These are phyloP conservation scores for Lactarius deliciosus DNA, from an alignment of 768 basidiomycete genomes.

Conservation along the genomic window DNA sequence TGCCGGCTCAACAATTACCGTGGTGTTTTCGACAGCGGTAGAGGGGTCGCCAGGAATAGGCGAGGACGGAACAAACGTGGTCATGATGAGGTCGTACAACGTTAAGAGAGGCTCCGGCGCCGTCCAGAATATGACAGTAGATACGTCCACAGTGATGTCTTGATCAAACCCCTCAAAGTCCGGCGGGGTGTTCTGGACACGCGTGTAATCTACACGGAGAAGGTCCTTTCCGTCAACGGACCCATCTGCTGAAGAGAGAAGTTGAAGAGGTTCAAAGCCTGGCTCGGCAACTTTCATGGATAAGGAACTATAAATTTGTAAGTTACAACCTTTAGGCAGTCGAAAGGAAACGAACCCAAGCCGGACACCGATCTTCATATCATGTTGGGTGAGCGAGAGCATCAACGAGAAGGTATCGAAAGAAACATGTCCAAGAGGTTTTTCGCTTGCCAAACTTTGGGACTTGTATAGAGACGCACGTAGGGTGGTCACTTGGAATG, in stretches of 20 bases:
- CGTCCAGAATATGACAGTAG: constrained; percentile 85
- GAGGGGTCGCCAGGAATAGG: constrained; percentile 20
- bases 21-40: constrained; percentile 3
- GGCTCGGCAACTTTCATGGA: constrained; percentile 71
- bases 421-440: constrained; percentile 71
- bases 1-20: constrained; percentile 2
- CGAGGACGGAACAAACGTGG: constrained; percentile 76
- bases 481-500: constrained; percentile 84
- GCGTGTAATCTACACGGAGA: constrained; percentile 72
- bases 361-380: constrained; percentile 83
- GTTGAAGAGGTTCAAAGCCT: constrained; percentile 50
- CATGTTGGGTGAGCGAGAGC: constrained; percentile 75
- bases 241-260: constrained; percentile 60
- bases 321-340: constrained; percentile 21
- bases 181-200: constrained; percentile 81
- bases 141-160: constrained; percentile 80
- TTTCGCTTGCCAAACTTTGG: constrained; percentile 59
- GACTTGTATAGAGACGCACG: constrained; percentile 78
- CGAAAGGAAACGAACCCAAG: constrained; percentile 53
- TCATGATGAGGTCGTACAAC: constrained; percentile 96
- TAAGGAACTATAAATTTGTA: constrained; percentile 53
- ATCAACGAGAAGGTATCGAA: constrained; percentile 76
- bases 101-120: constrained; percentile 89
- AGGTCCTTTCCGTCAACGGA: constrained; percentile 57
- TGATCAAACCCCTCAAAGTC: constrained; percentile 92